Evolutionary conservation across 169 alveolate species (phyloP).

Genomic region (Plasmodium inui): DNA sequence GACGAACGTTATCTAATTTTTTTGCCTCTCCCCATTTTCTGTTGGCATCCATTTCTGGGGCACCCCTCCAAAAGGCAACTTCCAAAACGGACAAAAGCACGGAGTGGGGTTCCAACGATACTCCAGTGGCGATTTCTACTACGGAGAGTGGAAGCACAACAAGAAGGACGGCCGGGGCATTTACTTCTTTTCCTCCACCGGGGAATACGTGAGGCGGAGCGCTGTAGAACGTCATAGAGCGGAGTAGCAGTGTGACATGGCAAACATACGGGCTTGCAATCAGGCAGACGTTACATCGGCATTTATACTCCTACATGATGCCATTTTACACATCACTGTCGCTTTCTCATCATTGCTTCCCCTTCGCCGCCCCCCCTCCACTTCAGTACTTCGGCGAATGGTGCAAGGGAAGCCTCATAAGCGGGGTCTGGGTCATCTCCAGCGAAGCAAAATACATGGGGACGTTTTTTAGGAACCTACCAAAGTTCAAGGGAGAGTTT

Average conservation of each 20-base stretch:
- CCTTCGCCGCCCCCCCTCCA: neutral
- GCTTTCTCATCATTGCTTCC: neutral
- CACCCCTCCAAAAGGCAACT: conserved; percentile 82
- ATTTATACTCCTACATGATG: too few species aligned
- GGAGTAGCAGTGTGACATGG: neutral
- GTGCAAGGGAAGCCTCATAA: conserved; percentile 41
- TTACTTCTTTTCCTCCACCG: conserved; percentile 88
- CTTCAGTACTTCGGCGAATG: conserved; percentile 82
- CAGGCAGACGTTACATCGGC: neutral
- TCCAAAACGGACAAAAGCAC: conserved; percentile 85
- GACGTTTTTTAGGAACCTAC: conserved; percentile 33
- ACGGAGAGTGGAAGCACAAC: conserved; percentile 93
- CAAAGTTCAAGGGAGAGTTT: conserved; percentile 30
- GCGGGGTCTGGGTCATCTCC: conserved; percentile 44
- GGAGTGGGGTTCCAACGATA: conserved; percentile 94
- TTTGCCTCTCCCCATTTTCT: neutral
- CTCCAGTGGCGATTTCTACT: conserved; percentile 91
- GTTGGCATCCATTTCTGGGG: neutral
- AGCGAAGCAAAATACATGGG: conserved; percentile 43
- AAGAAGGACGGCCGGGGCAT: conserved; percentile 93
- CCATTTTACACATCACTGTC: neutral
- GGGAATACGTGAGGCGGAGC: conserved; percentile 85
- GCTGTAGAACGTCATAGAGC: neutral
- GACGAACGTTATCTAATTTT: neutral
- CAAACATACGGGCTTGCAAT: neutral